Conservation (phyloP, 306 rosid genomes). For the Gynostemma pentaphyllum region DNA sequence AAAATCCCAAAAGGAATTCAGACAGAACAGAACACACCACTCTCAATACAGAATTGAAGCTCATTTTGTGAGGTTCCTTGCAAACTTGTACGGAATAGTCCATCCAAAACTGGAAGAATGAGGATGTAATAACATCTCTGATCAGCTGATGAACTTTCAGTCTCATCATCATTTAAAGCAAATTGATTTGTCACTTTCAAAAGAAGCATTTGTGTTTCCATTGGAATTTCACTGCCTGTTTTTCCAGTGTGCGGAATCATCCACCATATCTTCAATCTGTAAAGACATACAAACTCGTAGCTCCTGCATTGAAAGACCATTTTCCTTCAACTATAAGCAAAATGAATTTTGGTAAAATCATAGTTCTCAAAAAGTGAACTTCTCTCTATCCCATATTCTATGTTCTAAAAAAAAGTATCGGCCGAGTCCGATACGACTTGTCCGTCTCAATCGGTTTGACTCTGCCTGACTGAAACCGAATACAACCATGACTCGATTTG, state of each 20-base stretch:
- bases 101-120: conserved; percentile 64
- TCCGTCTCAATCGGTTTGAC: no score
- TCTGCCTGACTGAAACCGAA: no score
- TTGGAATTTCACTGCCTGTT: conserved; percentile 45
- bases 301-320: conserved; percentile 27
- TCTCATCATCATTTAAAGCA: conserved; percentile 22
- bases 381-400: no score
- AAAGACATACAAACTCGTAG: conserved; percentile 38
- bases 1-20: neutral
- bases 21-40: conserved; percentile 31
- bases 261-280: conserved; percentile 70
- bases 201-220: conserved; percentile 66
- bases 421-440: no score
- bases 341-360: neutral
- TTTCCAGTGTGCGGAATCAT: conserved; percentile 55
- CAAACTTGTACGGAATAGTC: conserved; percentile 46
- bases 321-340: neutral
- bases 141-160: conserved; percentile 25
- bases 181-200: conserved; percentile 40
- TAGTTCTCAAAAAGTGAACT: conserved; percentile 1
- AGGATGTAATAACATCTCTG: conserved; percentile 33
- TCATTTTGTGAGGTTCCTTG: conserved; percentile 46
- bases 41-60: conserved; percentile 59
- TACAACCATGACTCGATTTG: no score
- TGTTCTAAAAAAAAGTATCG: no score